phyloP scores from a whole-genome alignment of 177 flowering plant species.

The Vitis hybrid region DNA sequence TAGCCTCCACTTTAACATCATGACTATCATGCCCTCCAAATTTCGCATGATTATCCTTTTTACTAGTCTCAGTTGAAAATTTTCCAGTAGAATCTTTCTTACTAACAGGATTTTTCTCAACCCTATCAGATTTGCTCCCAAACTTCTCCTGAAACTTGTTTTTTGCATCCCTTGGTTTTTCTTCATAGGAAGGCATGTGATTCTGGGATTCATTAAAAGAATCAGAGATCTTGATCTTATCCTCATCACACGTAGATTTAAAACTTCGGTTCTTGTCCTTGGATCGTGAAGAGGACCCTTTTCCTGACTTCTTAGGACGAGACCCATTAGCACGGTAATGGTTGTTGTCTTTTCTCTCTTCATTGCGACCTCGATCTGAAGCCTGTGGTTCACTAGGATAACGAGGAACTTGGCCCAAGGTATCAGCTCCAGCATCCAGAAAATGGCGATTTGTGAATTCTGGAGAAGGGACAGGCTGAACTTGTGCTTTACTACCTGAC shows the following conservation, averaged over 20 bases:
- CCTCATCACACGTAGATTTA: constrained; percentile 34
- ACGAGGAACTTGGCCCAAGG: constrained; percentile 22
- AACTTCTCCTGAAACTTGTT: constrained; percentile 35
- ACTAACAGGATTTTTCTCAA: constrained; percentile 28
- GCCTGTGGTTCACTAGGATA: constrained; percentile 22
- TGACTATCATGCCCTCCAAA: constrained; percentile 25
- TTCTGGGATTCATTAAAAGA: constrained; percentile 34
- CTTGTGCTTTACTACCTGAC: constrained; percentile 29
- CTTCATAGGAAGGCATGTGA: constrained; percentile 28
- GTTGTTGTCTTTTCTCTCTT: constrained; percentile 31
- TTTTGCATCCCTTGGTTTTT: constrained; percentile 39
- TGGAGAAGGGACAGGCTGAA: constrained; percentile 20
- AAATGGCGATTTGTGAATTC: constrained; percentile 23
- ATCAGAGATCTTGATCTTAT: constrained; percentile 35
- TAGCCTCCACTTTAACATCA: constrained; percentile 25
- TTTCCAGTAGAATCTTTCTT: constrained; percentile 43
- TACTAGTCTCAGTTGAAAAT: constrained; percentile 30
- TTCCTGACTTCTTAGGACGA: constrained; percentile 43
- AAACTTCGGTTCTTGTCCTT: constrained; percentile 47
- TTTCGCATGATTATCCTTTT: constrained; percentile 33
- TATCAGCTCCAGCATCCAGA: constrained; percentile 27
- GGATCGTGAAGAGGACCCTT: constrained; percentile 44
- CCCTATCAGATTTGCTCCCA: constrained; percentile 30
- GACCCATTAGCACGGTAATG: constrained; percentile 39
- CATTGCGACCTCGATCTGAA: constrained; percentile 27